Evolutionary conservation across 495 filamentous ascomycete genomes (phyloP), one percentile per base, ranked within the genome.

Genomic region (Tuber indicum): DNA sequence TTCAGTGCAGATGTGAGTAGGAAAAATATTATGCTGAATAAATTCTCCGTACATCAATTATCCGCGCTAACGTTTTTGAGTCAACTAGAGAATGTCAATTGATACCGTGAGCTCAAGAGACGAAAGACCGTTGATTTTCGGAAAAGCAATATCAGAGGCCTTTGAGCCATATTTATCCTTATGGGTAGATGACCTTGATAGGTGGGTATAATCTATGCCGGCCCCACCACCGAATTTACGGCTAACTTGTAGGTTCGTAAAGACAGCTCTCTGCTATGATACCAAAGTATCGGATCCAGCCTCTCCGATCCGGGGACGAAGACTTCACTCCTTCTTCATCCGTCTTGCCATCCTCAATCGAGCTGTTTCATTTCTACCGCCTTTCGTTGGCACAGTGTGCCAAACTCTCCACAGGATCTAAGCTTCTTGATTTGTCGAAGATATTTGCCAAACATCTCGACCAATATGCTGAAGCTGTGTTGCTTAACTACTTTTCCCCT

Each of bases 131-230:
- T 90, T 91, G 6, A 91, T 90, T 71, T 97, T 97, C 84, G 92
- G 93, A 66, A 94, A 96, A 75, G 91, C 93, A 12, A 97, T 99
- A 79, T 99, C 96, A 1, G 94, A 97, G 75, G 96, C 96, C 2
- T 99, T 99, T 77, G 96, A 98, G 83, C 96, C 96, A 16, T 98
- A 98, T 84, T 87, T 99, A 62, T 97, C 93, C 82, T 86, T 98
- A 16, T 99, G 96, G 96, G 94, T 99, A 39, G 96, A 98, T 76
- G 93, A 92, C 43, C 96, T 98, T 84, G 96, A 98, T 82, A 94
- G 91, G 86, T 87, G 85, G 70, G 82, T 76, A 36, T 39, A 45
- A 70, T 19, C 19, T 78, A n/a, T 69, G 2, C 43, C 21, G 41
- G 36, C 21, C 46, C 21, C n/a, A 41, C 74, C 62, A 41, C 16